These are phyloP conservation scores for Sphagnum tenellum DNA, from an alignment of 225 moss, liverwort and hornwort genomes.

Conservation along the genomic window DNA sequence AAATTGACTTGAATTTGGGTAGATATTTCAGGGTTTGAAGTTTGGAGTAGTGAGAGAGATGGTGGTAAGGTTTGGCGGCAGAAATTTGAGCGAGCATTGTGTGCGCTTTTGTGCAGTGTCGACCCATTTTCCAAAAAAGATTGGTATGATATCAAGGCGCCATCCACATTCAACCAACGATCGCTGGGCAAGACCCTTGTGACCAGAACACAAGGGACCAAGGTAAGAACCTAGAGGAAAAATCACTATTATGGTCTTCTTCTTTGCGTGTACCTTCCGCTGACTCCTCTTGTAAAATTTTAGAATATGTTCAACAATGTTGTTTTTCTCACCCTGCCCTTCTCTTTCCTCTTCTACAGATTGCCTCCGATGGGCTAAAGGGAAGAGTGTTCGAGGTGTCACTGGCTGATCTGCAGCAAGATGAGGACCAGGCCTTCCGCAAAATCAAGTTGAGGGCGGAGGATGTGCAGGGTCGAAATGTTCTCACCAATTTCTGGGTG, in stretches of 20 bases:
- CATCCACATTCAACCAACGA: slow-evolving; percentile 26
- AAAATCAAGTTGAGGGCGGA: slow-evolving; percentile 28
- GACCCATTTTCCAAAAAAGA: slow-evolving; percentile 46
- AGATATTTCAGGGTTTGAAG: too few relatives aligned
- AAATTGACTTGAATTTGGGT: too few relatives aligned
- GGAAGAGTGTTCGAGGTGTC: slow-evolving; percentile 8
- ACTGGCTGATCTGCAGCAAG: slow-evolving; percentile 29
- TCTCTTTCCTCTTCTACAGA: too few relatives aligned
- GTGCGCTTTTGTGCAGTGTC: slow-evolving; percentile 11
- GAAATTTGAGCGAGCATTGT: background rate
- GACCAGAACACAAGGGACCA: slow-evolving; percentile 35
- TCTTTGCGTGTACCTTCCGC: too few relatives aligned
- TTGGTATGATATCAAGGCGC: slow-evolving; percentile 44
- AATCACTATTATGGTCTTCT: too few relatives aligned
- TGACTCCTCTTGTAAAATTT: too few relatives aligned
- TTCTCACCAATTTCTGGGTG: slow-evolving; percentile 34
- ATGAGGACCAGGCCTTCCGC: slow-evolving; percentile 33
- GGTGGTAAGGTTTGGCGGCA: too few relatives aligned
- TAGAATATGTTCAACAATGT: too few relatives aligned
- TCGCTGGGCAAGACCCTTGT: slow-evolving; percentile 36
- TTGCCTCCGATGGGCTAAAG: too few relatives aligned
- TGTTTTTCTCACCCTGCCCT: too few relatives aligned
- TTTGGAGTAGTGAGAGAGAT: too few relatives aligned
- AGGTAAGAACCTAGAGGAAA: slow-evolving; percentile 7
- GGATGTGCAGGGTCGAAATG: slow-evolving; percentile 19